Evolutionary conservation across 2,329 filamentous ascomycete species (phyloP).

Genomic region (Fusarium palustre): DNA sequence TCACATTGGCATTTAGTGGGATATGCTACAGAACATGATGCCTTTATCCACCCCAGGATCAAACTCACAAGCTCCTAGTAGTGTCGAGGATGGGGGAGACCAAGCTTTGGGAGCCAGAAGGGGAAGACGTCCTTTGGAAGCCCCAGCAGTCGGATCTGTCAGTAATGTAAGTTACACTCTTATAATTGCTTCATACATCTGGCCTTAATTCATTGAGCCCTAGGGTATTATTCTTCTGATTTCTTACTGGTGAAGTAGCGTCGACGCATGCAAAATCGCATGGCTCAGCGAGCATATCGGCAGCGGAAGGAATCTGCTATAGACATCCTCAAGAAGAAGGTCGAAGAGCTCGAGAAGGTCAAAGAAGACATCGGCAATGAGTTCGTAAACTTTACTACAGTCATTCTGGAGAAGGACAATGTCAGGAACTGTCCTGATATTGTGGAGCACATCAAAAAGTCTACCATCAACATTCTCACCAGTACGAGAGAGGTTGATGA

Average conservation of each 20-base stretch:
- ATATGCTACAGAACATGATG: not conserved
- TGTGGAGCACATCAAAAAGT: slow-evolving; percentile 12
- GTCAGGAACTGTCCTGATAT: not conserved
- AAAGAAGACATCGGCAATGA: slow-evolving; percentile 1
- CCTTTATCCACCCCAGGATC: not conserved
- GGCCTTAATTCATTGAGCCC: rapidly evolving
- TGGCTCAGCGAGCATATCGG: slow-evolving; percentile 21
- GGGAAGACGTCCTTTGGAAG: slow-evolving; percentile 6
- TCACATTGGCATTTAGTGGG: not conserved
- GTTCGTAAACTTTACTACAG: slow-evolving; percentile 7
- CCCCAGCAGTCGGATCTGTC: not conserved
- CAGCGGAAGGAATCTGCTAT: slow-evolving; percentile 21
- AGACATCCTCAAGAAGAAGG: slow-evolving; percentile 7
- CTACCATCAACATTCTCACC: slow-evolving; percentile 1
- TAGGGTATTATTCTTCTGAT: rapidly evolving
- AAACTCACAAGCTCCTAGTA: not conserved
- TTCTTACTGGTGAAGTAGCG: not conserved
- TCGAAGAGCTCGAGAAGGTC: not conserved
- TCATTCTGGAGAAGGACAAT: not conserved
- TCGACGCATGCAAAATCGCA: slow-evolving; percentile 13
- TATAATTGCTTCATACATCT: not conserved
- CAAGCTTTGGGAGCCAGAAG: not conserved
- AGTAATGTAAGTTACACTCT: not conserved
- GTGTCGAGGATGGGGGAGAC: not conserved
- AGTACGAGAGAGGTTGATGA: not conserved